A percentile compares a stretch with the other conserved stretches of the same genome.
Evolutionary conservation across 2,329 filamentous ascomycete species (phyloP).

Genomic region (Seiridium cupressi): DNA sequence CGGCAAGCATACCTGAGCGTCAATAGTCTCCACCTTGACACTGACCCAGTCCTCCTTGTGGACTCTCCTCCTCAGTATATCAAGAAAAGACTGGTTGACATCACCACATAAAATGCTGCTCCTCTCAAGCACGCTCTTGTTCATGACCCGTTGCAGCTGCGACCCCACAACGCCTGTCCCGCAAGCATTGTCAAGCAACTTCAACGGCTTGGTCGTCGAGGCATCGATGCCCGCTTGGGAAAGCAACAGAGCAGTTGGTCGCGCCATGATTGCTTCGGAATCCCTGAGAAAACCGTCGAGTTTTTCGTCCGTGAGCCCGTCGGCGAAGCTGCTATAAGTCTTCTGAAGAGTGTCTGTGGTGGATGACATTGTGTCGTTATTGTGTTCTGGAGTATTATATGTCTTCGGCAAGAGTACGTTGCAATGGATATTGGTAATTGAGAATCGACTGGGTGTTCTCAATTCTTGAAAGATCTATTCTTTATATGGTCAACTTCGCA

Average conservation of each 20-base stretch:
- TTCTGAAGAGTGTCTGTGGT: conserved; percentile 12
- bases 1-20: conserved; percentile 40
- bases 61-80: conserved; percentile 35
- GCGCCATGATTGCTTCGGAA: conserved; percentile 19
- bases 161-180: conserved; percentile 49
- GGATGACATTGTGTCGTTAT: background rate
- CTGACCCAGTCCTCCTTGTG: conserved; percentile 43
- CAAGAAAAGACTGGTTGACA: conserved; percentile 39
- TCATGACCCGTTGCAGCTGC: conserved; percentile 38
- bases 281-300: conserved; percentile 15
- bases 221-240: conserved; percentile 27
- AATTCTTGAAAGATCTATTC: too few species aligned
- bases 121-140: conserved; percentile 32
- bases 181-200: conserved; percentile 52
- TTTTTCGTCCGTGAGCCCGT: conserved; percentile 12
- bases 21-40: conserved; percentile 38
- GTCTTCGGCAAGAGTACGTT: too few species aligned
- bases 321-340: conserved; percentile 13
- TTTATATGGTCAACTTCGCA: too few species aligned
- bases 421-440: too few species aligned
- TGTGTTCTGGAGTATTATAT: background rate
- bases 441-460: too few species aligned
- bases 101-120: conserved; percentile 52
- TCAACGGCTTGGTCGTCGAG: conserved; percentile 27
- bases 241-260: conserved; percentile 21